Base-by-base conservation (phyloP, 1,139 yeast species). In the Hansenula lynferdii region DNA sequence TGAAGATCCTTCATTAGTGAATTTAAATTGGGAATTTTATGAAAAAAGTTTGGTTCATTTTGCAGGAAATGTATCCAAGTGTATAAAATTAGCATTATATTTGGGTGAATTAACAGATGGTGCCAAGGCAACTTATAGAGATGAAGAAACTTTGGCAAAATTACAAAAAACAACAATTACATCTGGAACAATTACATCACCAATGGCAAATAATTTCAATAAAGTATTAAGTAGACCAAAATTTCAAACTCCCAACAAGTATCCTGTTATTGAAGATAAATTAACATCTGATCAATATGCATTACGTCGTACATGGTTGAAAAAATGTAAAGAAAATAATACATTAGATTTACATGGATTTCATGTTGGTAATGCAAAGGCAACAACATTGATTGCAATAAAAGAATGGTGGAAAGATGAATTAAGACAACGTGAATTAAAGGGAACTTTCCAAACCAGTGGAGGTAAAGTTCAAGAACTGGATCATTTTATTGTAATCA, bases 321-420 rank as follows among this genome's bases (percentile, higher is more conserved):
- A 17, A 6, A 37, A 39, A 23, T 45, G 40, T 5, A 30, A n/a
- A 8, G 35, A 35, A 11, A 36, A 24, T 0, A 57, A 57, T n/a
- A 39, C 35, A 11, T 34, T 77, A 9, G 84, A 78, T 54, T 60
- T 77, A 2, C 85, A 78, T 50, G 59, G 64, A 2, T 61, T 70
- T 34, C 57, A 56, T 15, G 72, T 73, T 15, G 48, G 60, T 0
- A 63, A 61, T 25, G 81, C 83, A 0, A 44, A 67, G 26, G 39
- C 41, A 4, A 53, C 68, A 3, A 58, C 66, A 2, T 42, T 47
- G 6, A 37, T 39, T 12, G 69, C 64, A 0, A 48, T 74, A 1
- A 31, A 46, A 1, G 57, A 57, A 3, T 78, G 85, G 85, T 77
- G 84, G 84, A 42, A 51, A 1, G 60, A 60, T 21, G 85, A 78